These are phyloP conservation scores for Pichia sp. DNA, from an alignment of 1,139 yeast species.

Conservation along the genomic window DNA sequence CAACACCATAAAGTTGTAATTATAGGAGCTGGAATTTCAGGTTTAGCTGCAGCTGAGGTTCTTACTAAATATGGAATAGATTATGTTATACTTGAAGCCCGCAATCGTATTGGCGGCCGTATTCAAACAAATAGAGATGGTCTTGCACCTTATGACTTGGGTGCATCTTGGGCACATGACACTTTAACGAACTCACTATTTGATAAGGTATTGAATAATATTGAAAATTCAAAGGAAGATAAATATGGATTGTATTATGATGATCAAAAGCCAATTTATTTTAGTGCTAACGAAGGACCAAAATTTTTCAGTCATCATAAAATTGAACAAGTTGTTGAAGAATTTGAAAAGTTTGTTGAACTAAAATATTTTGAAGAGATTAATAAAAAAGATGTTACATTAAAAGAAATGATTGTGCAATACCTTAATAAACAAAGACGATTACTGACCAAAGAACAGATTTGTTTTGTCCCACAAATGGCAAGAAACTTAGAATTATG, in stretches of 20 bases:
- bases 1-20: slow-evolving; percentile 35
- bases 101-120: slow-evolving; percentile 56
- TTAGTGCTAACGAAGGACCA: slow-evolving; percentile 29
- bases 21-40: slow-evolving; percentile 82
- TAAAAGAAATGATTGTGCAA: slow-evolving; percentile 38
- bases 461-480: slow-evolving; percentile 40
- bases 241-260: slow-evolving; percentile 38
- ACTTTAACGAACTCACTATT: slow-evolving; percentile 61
- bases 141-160: slow-evolving; percentile 53
- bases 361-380: slow-evolving; percentile 45
- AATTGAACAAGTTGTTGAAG: slow-evolving; percentile 45
- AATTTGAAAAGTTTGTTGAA: slow-evolving; percentile 57
- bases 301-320: slow-evolving; percentile 25
- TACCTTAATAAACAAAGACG: slow-evolving; percentile 43
- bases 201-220: slow-evolving; percentile 39
- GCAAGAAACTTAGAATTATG: slow-evolving; percentile 58
- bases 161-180: slow-evolving; percentile 91
- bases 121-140: slow-evolving; percentile 34
- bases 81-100: slow-evolving; percentile 48
- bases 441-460: slow-evolving; percentile 48
- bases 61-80: slow-evolving; percentile 41
- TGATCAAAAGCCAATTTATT: slow-evolving; percentile 35
- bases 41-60: slow-evolving; percentile 68
- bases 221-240: slow-evolving; percentile 18
- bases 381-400: slow-evolving; percentile 43